Evolutionary conservation across 192 early-diverging fungal genomes (phyloP).

Genomic region (Backusella tuberculispora): DNA sequence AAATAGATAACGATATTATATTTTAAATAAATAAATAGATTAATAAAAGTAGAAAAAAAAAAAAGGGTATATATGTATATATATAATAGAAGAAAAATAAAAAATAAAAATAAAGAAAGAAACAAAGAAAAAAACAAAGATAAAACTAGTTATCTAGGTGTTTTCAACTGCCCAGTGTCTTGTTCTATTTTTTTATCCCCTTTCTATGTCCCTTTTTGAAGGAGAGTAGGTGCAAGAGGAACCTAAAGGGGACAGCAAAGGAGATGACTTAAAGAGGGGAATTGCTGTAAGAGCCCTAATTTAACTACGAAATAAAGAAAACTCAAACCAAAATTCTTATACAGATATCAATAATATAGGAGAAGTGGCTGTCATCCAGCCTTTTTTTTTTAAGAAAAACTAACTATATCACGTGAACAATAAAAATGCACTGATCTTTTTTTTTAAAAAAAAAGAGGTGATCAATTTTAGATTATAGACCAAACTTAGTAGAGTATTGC

Average conservation of each 20-base stretch:
- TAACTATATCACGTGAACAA: neutral
- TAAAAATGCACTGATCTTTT: neutral
- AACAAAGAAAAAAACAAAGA: constrained; percentile 5
- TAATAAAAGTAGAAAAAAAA: neutral
- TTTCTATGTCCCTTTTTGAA: constrained; percentile 12
- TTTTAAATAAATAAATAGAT: neutral
- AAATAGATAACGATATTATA: constrained; percentile 16
- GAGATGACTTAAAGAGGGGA: constrained; percentile 5
- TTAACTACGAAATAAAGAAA: constrained; percentile 8
- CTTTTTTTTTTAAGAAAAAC: too few species aligned
- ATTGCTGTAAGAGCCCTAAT: neutral
- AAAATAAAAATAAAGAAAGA: neutral
- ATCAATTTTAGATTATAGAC: neutral
- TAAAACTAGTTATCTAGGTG: constrained; percentile 5
- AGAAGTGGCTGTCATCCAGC: neutral
- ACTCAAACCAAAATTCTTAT: neutral
- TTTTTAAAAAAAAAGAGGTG: neutral
- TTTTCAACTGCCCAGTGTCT: constrained; percentile 4
- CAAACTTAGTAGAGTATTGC: neutral
- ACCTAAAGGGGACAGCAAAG: constrained; percentile 6
- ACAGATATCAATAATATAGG: constrained; percentile 6
- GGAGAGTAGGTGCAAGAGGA: constrained; percentile 1
- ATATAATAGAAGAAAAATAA: neutral
- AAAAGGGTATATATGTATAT: neutral
- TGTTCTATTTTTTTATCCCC: constrained; percentile 4